phyloP scores from a whole-genome alignment of 2,329 filamentous ascomycete genomes.

The Colletotrichum noveboracense region DNA sequence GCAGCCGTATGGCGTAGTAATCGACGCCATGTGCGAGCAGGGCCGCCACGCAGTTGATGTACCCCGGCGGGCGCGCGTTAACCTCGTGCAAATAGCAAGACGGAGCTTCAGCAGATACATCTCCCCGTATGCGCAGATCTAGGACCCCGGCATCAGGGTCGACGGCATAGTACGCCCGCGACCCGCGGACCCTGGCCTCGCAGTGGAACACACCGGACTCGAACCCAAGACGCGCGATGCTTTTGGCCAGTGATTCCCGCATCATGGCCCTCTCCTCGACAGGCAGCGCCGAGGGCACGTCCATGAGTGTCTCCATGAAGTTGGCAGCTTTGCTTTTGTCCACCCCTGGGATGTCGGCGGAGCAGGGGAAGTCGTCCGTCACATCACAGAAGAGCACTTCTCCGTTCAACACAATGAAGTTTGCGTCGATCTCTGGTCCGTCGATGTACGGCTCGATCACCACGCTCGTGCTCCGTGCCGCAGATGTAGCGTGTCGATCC shows the following conservation, averaged over 20 bases:
- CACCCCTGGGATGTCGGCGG: background rate
- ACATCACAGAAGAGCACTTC: conserved; percentile 44
- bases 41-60: conserved; percentile 25
- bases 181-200: background rate
- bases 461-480: conserved; percentile 27
- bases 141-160: conserved; percentile 16
- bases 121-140: conserved; percentile 9
- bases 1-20: conserved; percentile 31
- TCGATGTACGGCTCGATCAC: conserved; percentile 43
- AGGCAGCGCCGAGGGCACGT: background rate
- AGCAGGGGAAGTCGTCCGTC: conserved; percentile 40
- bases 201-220: background rate
- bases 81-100: conserved; percentile 32
- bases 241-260: background rate
- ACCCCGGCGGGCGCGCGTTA: conserved; percentile 33
- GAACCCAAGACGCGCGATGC: background rate
- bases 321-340: background rate
- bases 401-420: conserved; percentile 42
- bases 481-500: conserved; percentile 21
- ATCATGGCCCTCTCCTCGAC: background rate
- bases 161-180: background rate
- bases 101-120: background rate
- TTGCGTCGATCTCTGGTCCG: conserved; percentile 47
- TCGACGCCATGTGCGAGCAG: conserved; percentile 33
- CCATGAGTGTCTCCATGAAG: conserved; percentile 2